Evolutionary conservation across 805 yeast species (phyloP), one percentile per base, ranked within the genome.

Genomic region (Metschnikowia picachoensis): DNA sequence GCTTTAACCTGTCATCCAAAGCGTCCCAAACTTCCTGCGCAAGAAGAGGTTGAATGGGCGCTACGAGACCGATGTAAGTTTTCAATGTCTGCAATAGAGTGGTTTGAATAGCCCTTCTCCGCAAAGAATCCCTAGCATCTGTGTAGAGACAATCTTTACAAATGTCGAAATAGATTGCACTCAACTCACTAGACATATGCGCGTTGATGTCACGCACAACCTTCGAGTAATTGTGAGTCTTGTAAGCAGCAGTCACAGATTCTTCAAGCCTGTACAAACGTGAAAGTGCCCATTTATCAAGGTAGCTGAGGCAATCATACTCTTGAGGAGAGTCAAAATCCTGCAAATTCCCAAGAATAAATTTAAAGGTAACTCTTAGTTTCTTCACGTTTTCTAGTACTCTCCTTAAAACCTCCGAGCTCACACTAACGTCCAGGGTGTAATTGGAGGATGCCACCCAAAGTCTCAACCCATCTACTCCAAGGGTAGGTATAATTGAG

Each of bases 391-490:
- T 79, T 43, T 91, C 95, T 32, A 83, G 84, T 27, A 88, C 91
- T 54, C 90, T 85, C 30, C 75, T 76, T 56, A 90, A 71, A 10
- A 89, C 79, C 25, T 80, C 80, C 12, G 85, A 79, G 4, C 95
- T 89, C 25, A 87, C 76, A 13, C 80, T 72, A 37, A 94, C 81
- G 62, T 94, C 99, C 37, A 77, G 77, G 2, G 92, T 82, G 58
- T 85, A 94, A 61, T 91, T 92, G 2, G 94, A 76, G 44, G 88
- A 91, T 0, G 97, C 96, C 8, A 85, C 87, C 86, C 97, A 85
- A 46, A 91, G 71, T 55, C 99, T 74, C 49, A 94, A 68, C 0
- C 99, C 99, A 62, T 91, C 98, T 14, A 88, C 78, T 10, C 99
- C 98, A 16, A 92, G 67, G 12, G 82, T 73, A 1, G 89, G 87